A percentile compares a stretch with the other conserved stretches of the same genome.
Conservation (phyloP, 768 basidiomycete genomes). For the Termitomyces sp. region DNA sequence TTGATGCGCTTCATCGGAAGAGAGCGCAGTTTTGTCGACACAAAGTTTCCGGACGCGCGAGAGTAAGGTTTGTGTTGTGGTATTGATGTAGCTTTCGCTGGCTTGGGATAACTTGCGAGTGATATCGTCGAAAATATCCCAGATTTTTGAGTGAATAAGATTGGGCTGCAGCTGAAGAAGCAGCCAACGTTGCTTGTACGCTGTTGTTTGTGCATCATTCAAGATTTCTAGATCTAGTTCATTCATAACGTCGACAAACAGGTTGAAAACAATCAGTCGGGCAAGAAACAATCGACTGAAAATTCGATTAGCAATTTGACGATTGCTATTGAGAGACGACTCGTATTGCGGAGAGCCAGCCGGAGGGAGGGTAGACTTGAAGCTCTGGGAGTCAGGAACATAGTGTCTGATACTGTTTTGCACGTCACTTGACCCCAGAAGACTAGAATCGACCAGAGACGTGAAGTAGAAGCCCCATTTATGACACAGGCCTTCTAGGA, state of each 20-base stretch:
- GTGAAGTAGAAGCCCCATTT: constrained; percentile 51
- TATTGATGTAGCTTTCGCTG: constrained; percentile 35
- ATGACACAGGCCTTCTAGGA: constrained; percentile 43
- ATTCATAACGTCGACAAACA: constrained; percentile 35
- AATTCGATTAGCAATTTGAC: constrained; percentile 34
- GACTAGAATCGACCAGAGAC: constrained; percentile 40
- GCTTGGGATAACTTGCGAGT: constrained; percentile 31
- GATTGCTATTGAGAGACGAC: constrained; percentile 30
- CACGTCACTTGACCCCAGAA: constrained; percentile 44
- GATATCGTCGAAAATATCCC: constrained; percentile 42
- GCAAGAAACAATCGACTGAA: constrained; percentile 42
- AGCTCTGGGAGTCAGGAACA: constrained; percentile 33
- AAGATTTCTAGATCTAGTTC: neutral
- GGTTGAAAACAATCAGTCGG: constrained; percentile 37
- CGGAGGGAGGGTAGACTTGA: constrained; percentile 31
- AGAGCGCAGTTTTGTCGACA: constrained; percentile 2
- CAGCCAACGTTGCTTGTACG: constrained; percentile 37
- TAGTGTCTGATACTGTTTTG: constrained; percentile 38
- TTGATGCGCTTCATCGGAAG: constrained; percentile 20
- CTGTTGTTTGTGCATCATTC: constrained; percentile 15
- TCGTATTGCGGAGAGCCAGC: constrained; percentile 31
- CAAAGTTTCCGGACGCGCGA: constrained; percentile 29
- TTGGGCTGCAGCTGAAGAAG: constrained; percentile 41
- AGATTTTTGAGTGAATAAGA: constrained; percentile 32
- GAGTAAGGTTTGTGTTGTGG: constrained; percentile 31